phyloP scores from a whole-genome alignment of 768 basidiomycete genomes.

The Leccinum imitatum region DNA sequence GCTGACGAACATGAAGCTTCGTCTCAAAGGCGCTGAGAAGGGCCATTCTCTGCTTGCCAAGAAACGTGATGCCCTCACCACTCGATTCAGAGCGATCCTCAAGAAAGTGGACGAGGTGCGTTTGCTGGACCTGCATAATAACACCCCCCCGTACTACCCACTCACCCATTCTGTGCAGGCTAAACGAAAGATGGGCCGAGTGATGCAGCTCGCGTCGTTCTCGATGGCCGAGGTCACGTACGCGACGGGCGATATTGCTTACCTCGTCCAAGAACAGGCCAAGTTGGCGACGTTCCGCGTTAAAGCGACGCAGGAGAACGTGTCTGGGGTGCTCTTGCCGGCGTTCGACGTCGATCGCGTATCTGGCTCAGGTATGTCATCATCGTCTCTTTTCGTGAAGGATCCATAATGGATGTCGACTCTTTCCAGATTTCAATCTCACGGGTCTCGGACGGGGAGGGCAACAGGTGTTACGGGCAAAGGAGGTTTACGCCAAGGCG shows the following conservation, averaged over 20 bases:
- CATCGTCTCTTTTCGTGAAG: background rate
- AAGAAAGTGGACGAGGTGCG: slow-evolving; percentile 97
- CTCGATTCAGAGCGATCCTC: slow-evolving; percentile 91
- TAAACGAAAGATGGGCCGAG: slow-evolving; percentile 97
- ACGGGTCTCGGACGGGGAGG: slow-evolving; percentile 97
- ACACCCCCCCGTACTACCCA: background rate
- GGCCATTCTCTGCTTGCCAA: slow-evolving; percentile 95
- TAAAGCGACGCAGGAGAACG: slow-evolving; percentile 95
- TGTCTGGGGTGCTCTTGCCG: slow-evolving; percentile 93
- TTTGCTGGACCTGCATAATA: slow-evolving; percentile 35
- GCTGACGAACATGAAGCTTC: slow-evolving; percentile 86
- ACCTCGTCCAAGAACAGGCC: slow-evolving; percentile 96
- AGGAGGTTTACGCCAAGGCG: slow-evolving; percentile 97
- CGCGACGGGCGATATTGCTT: slow-evolving; percentile 94
- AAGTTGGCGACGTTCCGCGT: slow-evolving; percentile 90
- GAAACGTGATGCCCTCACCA: slow-evolving; percentile 96
- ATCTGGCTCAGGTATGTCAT: slow-evolving; percentile 67
- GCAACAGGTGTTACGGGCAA: slow-evolving; percentile 91
- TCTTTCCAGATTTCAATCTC: slow-evolving; percentile 82
- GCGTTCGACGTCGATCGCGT: slow-evolving; percentile 92
- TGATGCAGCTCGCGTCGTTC: slow-evolving; percentile 98
- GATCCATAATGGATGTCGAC: no score
- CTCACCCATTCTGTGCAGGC: slow-evolving; percentile 51
- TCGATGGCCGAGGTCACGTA: slow-evolving; percentile 99
- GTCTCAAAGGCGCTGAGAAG: slow-evolving; percentile 90